Evolutionary conservation across 139 green algal species (phyloP), one percentile per base, ranked within the genome.

Genomic region (Chlamydomonas asymmetrica): DNA sequence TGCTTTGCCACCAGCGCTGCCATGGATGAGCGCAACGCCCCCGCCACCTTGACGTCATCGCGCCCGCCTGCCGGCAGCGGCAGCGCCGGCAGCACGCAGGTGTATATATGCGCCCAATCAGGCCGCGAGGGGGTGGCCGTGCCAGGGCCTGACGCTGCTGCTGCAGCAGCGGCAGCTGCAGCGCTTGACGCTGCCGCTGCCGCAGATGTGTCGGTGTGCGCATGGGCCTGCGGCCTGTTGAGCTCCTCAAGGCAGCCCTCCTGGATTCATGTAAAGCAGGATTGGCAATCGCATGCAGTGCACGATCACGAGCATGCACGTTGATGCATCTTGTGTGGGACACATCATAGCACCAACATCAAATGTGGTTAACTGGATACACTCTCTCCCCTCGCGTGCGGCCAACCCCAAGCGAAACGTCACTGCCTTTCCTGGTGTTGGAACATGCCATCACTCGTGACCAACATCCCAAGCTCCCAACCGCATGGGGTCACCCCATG

Each of bases 71-170:
- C 54, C 56, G 79, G 60, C 64, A 82, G 54, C 41, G 70, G 76
- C 68, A 81, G 59, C 34, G 70, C 57, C 31, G 77, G 69, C 49
- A 87, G 69, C 27, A 84, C 82, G 0, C 72, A 74, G 16, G 94
- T 69, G 85, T 91, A 97, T 52, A 98, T 74, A 77, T 97, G 93
- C 38, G 89, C 84, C 94, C 94, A 98, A 84, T 98, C 93, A 22
- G 81, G 63, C 10, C 78, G 63, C 23, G 66, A 27, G 22, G 74
- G 66, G 48, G 69, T 48, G 32, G 66, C 66, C 37, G 43, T 63
- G 76, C 66, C 71, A 63, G 66, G 62, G 10, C 49, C 63, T 18
- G 74, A 62, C 32, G 62, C 64, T 25, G 52, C 66, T 45, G 66
- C 8, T 50, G 48, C 49, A 27, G 34, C 49, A 9, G 66, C 54